phyloP scores from a whole-genome alignment of 805 yeast species.

The Ogataea wickerhamii region DNA sequence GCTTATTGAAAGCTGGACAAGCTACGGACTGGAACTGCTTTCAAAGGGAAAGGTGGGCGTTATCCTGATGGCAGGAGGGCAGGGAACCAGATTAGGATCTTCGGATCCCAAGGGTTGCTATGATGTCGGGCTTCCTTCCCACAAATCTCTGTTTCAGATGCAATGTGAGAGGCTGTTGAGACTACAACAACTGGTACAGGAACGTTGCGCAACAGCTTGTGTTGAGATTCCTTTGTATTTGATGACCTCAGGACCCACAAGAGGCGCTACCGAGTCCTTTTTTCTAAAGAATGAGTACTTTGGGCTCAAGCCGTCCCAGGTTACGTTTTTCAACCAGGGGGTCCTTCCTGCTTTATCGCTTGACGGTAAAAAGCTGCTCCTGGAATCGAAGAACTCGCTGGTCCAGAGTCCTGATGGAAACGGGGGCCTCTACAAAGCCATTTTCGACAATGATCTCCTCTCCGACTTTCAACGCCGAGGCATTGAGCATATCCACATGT shows the following conservation, averaged over 20 bases:
- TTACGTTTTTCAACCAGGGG: slow-evolving; percentile 89
- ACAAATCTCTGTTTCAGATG: slow-evolving; percentile 80
- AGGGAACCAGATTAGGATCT: slow-evolving; percentile 93
- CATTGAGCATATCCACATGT: slow-evolving; percentile 89
- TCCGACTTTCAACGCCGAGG: slow-evolving; percentile 65
- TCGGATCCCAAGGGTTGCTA: slow-evolving; percentile 91
- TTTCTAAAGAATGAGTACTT: slow-evolving; percentile 62
- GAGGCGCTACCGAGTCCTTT: slow-evolving; percentile 66
- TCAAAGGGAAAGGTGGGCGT: slow-evolving; percentile 77
- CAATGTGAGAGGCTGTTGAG: slow-evolving; percentile 83
- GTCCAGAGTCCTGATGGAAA: slow-evolving; percentile 96
- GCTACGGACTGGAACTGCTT: slow-evolving; percentile 65
- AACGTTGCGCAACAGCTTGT: slow-evolving; percentile 23
- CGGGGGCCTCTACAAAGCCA: slow-evolving; percentile 92
- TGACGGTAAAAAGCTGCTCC: slow-evolving; percentile 66
- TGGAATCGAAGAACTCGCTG: slow-evolving; percentile 51
- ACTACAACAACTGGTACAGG: slow-evolving; percentile 54
- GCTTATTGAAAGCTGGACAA: slow-evolving; percentile 29
- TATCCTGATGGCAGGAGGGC: slow-evolving; percentile 96
- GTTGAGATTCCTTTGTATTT: slow-evolving; percentile 71
- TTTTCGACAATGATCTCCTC: slow-evolving; percentile 58
- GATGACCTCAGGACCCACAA: slow-evolving; percentile 92
- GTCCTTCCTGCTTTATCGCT: slow-evolving; percentile 82
- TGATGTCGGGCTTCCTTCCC: slow-evolving; percentile 79
- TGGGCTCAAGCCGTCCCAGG: slow-evolving; percentile 59